Evolutionary conservation across 805 yeast species (phyloP), one percentile per base, ranked within the genome.

Genomic region (Candida caryicola): DNA sequence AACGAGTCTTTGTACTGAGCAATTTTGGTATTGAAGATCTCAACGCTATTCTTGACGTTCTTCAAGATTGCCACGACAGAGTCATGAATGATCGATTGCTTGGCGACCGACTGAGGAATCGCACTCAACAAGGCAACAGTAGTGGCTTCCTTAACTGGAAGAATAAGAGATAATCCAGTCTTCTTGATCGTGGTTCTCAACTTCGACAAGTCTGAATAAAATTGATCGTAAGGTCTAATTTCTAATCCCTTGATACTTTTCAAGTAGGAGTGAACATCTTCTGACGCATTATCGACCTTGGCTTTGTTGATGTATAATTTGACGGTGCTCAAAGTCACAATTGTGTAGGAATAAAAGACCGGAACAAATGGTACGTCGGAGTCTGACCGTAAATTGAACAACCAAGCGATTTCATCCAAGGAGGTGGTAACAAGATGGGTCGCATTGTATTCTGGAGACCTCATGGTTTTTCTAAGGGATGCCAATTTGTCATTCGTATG

Each of bases 321-420:
- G 2, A 80, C 75, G 2, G 52, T 48, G 2, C 64, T 46, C 15
- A 41, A 27, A 6, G 62, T 50, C 14, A 71, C 43, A 1, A 74
- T 55, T 1, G 77, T 66, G 50, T 81, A 85, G 6, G 90, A 70
- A 61, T 80, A 88, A 57, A 91, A 93, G 2, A 89, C 91, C 0
- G 98, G 97, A 52, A 83, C 82, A 56, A 74, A 91, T 4, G 81
- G 82, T 41, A 91, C 82, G 57, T 91, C 98, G 16, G 73, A 43
- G 33, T 61, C 76, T 4, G 90, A 86, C 46, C 99, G 77, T 39
- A 91, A 64, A 55, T 91, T 91, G 55, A 89, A 74, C 30, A 89
- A 63, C 96, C 96, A 90, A 5, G 95, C 93, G 45, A 89, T 78
- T 49, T 90, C 96, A 64, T 91, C 97, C 36, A 90, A 62, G 1